Evolutionary conservation across 1,139 yeast species (phyloP), one percentile per base, ranked within the genome.

Genomic region (Geotrichum carabidarum): DNA sequence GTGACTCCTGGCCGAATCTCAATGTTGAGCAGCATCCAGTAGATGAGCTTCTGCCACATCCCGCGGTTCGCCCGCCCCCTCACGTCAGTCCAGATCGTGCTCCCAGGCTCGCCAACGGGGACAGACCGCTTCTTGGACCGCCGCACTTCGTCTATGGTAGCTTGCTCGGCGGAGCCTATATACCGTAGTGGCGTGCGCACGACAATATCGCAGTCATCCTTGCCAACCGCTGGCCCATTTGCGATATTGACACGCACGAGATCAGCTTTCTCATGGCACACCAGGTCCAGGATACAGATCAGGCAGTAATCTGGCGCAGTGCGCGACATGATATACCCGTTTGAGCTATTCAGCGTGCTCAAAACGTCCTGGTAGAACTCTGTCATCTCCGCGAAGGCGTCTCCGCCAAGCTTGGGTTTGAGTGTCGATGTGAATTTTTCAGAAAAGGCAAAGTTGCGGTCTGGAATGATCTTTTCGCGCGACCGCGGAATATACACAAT

Each of bases 61-160:
- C 67, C 67, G 27, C 69, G 70, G 61, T 85, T 82, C 27, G 88
- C 75, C 30, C 75, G 70, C 0, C 95, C 94, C 44, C 74, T 68
- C 37, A 84, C 69, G 62, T 84, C 86, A 8, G 86, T 74, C 96
- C 96, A 89, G 7, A 86, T 69, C 50, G 79, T 79, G 0, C 86
- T 78, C 56, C 89, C 83, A 1, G 93, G 82, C 31, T 83, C 85
- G 2, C 75, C 66, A 0, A 91, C 86, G 1, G 85, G 79, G 4
- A 58, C 47, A 0, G 64, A 52, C 15, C 46, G 43, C 18, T 48
- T 47, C 45, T 22, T 42, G 4, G 55, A 52, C 41, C 55, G 41
- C 32, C 31, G 22, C 30, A 52, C 45, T 31, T 48, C 51, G 15
- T 47, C 51, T 11, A 40, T 22, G 5, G 8, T 22, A 22, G 30